Conservation (phyloP, 2,329 filamentous ascomycete species). For the Beauveria scarabaeidicola region DNA sequence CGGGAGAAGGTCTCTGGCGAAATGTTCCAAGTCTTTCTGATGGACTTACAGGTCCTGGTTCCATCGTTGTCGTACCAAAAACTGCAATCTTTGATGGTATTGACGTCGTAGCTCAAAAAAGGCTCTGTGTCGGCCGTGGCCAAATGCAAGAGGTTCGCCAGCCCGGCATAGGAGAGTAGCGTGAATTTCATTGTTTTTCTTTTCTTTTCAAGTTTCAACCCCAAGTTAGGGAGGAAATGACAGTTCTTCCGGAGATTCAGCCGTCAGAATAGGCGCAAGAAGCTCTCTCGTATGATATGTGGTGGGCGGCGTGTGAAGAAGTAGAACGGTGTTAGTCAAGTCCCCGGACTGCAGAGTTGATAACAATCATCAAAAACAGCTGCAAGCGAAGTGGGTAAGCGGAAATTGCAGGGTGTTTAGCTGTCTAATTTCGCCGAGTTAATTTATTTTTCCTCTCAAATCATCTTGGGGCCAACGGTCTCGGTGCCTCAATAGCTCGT, state of each 20-base stretch:
- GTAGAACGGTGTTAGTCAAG: not conserved
- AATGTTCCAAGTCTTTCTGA: not conserved
- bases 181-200: not conserved
- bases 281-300: not conserved
- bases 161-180: not conserved
- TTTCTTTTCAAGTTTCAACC: not conserved
- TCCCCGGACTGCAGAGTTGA: not conserved
- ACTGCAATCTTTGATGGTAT: conserved; percentile 4
- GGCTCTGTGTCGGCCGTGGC: not conserved
- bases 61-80: conserved; percentile 4
- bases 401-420: not conserved
- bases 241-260: not conserved
- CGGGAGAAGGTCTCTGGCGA: not conserved
- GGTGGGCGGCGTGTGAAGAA: not conserved
- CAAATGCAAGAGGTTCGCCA: not conserved
- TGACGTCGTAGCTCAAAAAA: not conserved
- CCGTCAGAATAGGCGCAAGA: not conserved
- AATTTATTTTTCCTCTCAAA: not conserved
- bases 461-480: not conserved
- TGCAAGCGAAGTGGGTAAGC: not conserved
- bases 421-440: not conserved
- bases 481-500: not conserved
- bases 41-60: not conserved
- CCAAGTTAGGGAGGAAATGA: not conserved
- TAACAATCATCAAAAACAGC: not conserved